Conservation (phyloP, 2,329 filamentous ascomycete genomes). For the Aspergillus puulaauensis region DNA sequence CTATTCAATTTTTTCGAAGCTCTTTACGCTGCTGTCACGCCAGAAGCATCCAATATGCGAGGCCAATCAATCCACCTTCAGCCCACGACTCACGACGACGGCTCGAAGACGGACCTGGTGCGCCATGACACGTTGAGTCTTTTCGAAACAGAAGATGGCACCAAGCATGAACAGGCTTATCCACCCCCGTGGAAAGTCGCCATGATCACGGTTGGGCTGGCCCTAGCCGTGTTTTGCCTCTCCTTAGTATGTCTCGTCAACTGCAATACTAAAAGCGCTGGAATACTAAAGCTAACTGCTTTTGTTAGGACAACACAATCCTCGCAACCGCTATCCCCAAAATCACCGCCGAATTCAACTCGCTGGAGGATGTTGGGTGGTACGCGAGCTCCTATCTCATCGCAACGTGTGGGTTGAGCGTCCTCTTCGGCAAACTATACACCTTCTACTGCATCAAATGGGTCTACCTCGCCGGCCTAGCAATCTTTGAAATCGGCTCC, state of each 20-base stretch:
- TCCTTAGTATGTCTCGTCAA: too few species aligned
- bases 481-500: too few species aligned
- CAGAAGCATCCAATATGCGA: too few species aligned
- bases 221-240: conserved; percentile 3
- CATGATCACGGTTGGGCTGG: conserved; percentile 3
- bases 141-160: not conserved
- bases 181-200: not conserved
- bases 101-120: too few species aligned
- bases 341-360: not conserved
- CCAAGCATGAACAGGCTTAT: not conserved
- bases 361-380: not conserved
- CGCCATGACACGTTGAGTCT: too few species aligned
- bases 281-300: too few species aligned
- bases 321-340: not conserved
- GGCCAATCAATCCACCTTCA: too few species aligned
- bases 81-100: too few species aligned
- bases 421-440: not conserved
- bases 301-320: not conserved
- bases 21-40: too few species aligned
- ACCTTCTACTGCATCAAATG: not conserved
- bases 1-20: too few species aligned
- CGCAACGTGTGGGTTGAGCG: not conserved
- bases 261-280: too few species aligned
- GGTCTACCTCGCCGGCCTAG: not conserved
- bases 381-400: not conserved